Percentiles rank a stretch among this genome's conserved stretches.
These are phyloP conservation scores for Exophiala sp. DNA, from an alignment of 2,329 filamentous ascomycete genomes.

Conservation along the genomic window DNA sequence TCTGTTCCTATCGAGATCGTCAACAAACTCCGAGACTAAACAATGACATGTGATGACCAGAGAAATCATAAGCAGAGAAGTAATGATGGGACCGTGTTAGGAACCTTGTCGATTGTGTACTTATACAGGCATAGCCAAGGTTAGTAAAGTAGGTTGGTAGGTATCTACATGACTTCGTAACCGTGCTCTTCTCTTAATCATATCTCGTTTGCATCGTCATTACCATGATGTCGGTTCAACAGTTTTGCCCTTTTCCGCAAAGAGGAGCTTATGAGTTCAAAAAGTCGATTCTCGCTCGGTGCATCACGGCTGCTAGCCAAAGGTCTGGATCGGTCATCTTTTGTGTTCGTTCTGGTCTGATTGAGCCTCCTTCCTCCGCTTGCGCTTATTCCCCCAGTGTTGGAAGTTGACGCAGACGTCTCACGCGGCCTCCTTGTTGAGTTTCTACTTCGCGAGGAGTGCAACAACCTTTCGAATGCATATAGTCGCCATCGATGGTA, in stretches of 20 bases:
- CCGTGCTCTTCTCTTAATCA: conserved; percentile 12
- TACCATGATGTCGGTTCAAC: conserved; percentile 31
- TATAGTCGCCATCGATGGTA: conserved; percentile 10
- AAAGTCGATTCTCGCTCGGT: conserved; percentile 39
- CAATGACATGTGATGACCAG: too few relatives aligned
- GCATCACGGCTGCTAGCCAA: conserved; percentile 36
- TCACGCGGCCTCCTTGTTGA: conserved; percentile 19
- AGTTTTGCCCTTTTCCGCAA: conserved; percentile 42
- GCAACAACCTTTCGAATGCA: conserved; percentile 18
- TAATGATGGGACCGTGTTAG: too few relatives aligned
- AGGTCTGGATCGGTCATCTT: conserved; percentile 34
- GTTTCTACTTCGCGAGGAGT: conserved; percentile 23
- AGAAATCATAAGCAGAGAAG: too few relatives aligned
- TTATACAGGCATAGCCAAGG: too few relatives aligned
- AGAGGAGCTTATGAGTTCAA: conserved; percentile 43
- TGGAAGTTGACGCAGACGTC: conserved; percentile 25
- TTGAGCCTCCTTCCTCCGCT: conserved; percentile 33
- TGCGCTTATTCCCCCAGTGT: conserved; percentile 7
- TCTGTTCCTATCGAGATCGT: too few relatives aligned
- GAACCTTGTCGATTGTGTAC: too few relatives aligned
- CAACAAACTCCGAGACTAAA: too few relatives aligned
- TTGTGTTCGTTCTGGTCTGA: conserved; percentile 26
- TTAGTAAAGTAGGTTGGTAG: neutral
- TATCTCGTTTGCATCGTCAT: conserved; percentile 21
- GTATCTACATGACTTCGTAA: conserved; percentile 26